phyloP scores from a whole-genome alignment of 306 rosid genomes.

The Pyrus pyrifolia region DNA sequence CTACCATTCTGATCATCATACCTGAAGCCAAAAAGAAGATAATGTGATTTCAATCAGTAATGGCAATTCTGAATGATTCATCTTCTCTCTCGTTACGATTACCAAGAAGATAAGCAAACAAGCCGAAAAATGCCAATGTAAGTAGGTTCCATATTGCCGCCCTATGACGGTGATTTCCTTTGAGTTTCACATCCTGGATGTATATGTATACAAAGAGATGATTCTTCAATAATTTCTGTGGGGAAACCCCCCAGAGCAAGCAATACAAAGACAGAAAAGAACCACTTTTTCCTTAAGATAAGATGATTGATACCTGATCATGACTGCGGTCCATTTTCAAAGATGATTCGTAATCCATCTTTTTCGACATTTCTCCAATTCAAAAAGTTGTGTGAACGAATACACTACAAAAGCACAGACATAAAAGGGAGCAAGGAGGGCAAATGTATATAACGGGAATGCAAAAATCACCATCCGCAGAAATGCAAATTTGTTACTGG shows the following conservation, averaged over 20 bases:
- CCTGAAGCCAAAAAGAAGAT: neutral
- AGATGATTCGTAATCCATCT: slow-evolving; percentile 24
- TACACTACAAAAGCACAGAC: neutral
- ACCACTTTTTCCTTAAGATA: slow-evolving; percentile 28
- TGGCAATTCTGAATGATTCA: neutral
- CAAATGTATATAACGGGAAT: too few species aligned
- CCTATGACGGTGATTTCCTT: neutral
- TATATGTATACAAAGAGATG: slow-evolving; percentile 8
- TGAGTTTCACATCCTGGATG: slow-evolving; percentile 9
- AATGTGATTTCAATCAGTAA: neutral
- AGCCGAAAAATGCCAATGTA: neutral
- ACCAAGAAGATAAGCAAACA: slow-evolving; percentile 5
- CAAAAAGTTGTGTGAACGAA: slow-evolving; percentile 14
- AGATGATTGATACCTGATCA: slow-evolving; percentile 24
- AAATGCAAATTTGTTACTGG: too few species aligned
- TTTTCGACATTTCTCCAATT: slow-evolving; percentile 18
- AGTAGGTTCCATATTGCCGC: slow-evolving; percentile 11
- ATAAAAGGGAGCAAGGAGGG: too few species aligned
- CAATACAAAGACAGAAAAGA: slow-evolving; percentile 8
- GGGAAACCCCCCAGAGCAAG: slow-evolving; percentile 19
- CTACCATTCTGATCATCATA: neutral
- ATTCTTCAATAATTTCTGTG: slow-evolving; percentile 29
- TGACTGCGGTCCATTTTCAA: slow-evolving; percentile 13
- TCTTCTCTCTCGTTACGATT: slow-evolving; percentile 13
- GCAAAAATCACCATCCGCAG: too few species aligned